Conservation (phyloP, 2,329 filamentous ascomycete species). For the Hymenoscyphus occultus region DNA sequence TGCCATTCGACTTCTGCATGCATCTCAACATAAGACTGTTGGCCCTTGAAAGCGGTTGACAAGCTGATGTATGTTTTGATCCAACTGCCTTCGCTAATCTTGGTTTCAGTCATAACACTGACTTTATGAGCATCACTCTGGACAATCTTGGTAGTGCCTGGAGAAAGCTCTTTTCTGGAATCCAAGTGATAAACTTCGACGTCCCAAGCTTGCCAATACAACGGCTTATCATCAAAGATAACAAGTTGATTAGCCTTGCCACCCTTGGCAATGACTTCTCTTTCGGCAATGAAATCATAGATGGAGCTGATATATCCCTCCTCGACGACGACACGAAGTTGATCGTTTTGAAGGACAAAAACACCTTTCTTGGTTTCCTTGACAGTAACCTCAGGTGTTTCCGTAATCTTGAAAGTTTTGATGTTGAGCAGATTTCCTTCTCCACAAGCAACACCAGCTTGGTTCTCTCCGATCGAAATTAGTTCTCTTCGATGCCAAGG, state of each 20-base stretch:
- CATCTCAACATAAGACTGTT: constrained; percentile 71
- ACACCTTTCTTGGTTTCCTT: constrained; percentile 54
- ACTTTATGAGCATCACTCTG: constrained; percentile 73
- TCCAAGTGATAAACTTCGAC: constrained; percentile 95
- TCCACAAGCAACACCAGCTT: constrained; percentile 55
- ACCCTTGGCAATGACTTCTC: constrained; percentile 72
- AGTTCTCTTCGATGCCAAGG: constrained; percentile 81
- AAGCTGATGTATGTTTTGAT: constrained; percentile 84
- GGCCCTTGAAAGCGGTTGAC: constrained; percentile 61
- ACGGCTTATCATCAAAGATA: constrained; percentile 93
- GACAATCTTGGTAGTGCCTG: constrained; percentile 65
- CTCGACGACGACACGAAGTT: constrained; percentile 70
- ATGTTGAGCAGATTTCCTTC: constrained; percentile 52
- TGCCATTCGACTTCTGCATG: constrained; percentile 91
- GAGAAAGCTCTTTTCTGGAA: constrained; percentile 72
- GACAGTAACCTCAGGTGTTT: constrained; percentile 51
- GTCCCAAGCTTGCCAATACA: constrained; percentile 98
- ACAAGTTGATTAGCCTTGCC: constrained; percentile 87
- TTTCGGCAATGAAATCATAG: constrained; percentile 67
- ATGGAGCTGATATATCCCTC: constrained; percentile 80
- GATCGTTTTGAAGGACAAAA: constrained; percentile 76
- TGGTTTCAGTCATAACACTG: constrained; percentile 78
- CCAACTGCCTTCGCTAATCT: constrained; percentile 83
- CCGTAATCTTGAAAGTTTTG: constrained; percentile 47
- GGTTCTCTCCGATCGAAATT: constrained; percentile 56